Conservation (phyloP, 2,329 filamentous ascomycete genomes). For the Fusarium falciforme region DNA sequence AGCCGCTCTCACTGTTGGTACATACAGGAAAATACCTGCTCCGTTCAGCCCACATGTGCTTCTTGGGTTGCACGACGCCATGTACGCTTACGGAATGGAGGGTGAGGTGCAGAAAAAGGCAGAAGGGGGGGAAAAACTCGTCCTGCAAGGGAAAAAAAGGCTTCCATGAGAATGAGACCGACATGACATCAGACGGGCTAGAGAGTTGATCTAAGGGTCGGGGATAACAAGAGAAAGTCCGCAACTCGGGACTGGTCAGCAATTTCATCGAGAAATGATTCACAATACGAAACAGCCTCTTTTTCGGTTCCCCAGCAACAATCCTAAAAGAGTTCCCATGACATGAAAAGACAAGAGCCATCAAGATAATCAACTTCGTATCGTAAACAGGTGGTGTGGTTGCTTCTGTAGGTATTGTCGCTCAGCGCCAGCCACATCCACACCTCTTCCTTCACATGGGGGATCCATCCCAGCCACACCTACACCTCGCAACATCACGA, state of each 20-base stretch:
- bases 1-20: constrained; percentile 4
- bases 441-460: background rate
- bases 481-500: constrained; percentile 7
- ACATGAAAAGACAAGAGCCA: background rate
- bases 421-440: constrained; percentile 4
- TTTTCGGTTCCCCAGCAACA: background rate
- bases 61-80: constrained; percentile 17
- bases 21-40: background rate
- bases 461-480: constrained; percentile 20
- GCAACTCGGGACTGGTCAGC: background rate
- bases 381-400: constrained; percentile 29
- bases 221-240: background rate
- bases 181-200: constrained; percentile 32
- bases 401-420: background rate
- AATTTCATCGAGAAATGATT: background rate
- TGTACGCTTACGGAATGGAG: constrained; percentile 9
- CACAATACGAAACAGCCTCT: constrained; percentile 27
- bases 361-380: constrained; percentile 24
- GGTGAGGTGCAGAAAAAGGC: constrained; percentile 3
- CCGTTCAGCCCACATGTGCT: constrained; percentile 3
- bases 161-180: constrained; percentile 27
- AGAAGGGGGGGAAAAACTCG: background rate
- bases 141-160: constrained; percentile 15
- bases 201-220: background rate
- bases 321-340: background rate